Evolutionary conservation across 164 flowering plant genomes (phyloP).

Genomic region (Berberis vulgaris): DNA sequence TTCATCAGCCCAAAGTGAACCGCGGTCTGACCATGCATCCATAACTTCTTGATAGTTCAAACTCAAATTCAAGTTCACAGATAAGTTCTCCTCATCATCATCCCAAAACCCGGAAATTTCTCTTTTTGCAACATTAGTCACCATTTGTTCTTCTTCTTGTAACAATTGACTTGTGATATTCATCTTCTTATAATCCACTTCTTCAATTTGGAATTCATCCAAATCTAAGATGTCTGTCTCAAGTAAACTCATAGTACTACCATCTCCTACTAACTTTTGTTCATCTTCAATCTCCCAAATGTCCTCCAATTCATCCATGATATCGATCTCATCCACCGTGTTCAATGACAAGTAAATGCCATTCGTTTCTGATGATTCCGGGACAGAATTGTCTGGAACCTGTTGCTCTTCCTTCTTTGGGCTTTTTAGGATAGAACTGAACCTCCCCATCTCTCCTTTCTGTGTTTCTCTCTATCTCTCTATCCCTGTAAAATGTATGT

Average conservation of each 20-base stretch:
- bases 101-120: conserved; percentile 29
- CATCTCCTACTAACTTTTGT: conserved; percentile 10
- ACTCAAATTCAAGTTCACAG: conserved; percentile 44
- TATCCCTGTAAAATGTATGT: not conserved
- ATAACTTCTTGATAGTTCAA: conserved; percentile 54
- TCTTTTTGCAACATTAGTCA: conserved; percentile 9
- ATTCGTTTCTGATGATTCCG: conserved; percentile 11
- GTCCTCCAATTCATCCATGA: conserved; percentile 30
- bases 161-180: conserved; percentile 6
- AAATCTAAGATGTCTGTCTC: conserved; percentile 34
- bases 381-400: conserved; percentile 5
- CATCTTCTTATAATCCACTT: conserved; percentile 4
- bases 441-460: conserved; percentile 14
- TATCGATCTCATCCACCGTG: conserved; percentile 7
- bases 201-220: conserved; percentile 17
- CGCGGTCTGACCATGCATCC: conserved; percentile 59
- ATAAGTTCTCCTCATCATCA: conserved; percentile 13
- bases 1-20: conserved; percentile 40
- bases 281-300: conserved; percentile 28
- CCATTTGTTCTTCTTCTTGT: conserved; percentile 8
- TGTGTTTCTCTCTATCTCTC: not conserved
- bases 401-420: conserved; percentile 40
- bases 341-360: not conserved
- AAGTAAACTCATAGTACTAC: conserved; percentile 3
- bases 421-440: conserved; percentile 19